A percentile compares a stretch with the other conserved stretches of the same genome.
Evolutionary conservation across 805 yeast genomes (phyloP).

Genomic region (Zygoascus ofunaensis): DNA sequence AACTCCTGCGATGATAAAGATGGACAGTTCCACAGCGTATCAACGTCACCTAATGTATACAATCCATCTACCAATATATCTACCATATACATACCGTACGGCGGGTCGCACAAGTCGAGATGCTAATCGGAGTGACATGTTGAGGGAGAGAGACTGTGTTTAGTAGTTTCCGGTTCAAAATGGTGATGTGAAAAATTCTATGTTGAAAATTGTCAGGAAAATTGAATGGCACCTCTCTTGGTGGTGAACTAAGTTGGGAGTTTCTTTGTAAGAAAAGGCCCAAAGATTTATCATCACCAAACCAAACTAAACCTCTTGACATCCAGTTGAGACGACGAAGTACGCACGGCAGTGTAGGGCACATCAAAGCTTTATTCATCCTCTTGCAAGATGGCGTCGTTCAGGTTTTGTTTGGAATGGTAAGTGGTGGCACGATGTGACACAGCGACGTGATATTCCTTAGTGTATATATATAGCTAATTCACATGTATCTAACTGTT

Average conservation of each 20-base stretch:
- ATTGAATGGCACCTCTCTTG: background rate
- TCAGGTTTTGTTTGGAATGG: conserved; percentile 90
- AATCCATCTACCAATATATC: too few relatives aligned
- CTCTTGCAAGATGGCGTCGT: conserved; percentile 64
- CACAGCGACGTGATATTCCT: too few relatives aligned
- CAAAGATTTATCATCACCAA: background rate
- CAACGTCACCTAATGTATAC: too few relatives aligned
- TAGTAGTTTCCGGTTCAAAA: background rate
- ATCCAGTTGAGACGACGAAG: too few relatives aligned
- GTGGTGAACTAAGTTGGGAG: background rate
- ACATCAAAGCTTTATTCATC: too few relatives aligned
- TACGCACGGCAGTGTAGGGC: too few relatives aligned
- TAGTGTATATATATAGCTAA: too few relatives aligned
- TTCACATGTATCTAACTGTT: background rate
- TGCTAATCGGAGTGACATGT: conserved; percentile 7
- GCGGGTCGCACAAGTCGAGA: conserved; percentile 3
- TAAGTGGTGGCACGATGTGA: conserved; percentile 19
- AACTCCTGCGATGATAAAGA: too few relatives aligned
- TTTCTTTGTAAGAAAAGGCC: conserved; percentile 1
- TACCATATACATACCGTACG: background rate
- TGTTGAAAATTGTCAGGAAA: background rate
- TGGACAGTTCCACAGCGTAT: too few relatives aligned
- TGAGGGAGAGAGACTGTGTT: background rate
- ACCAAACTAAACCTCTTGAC: background rate
- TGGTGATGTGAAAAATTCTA: conserved; percentile 1